Base-by-base conservation (phyloP, 2,329 filamentous ascomycete genomes). In the Phaeosphaeria sp. region DNA sequence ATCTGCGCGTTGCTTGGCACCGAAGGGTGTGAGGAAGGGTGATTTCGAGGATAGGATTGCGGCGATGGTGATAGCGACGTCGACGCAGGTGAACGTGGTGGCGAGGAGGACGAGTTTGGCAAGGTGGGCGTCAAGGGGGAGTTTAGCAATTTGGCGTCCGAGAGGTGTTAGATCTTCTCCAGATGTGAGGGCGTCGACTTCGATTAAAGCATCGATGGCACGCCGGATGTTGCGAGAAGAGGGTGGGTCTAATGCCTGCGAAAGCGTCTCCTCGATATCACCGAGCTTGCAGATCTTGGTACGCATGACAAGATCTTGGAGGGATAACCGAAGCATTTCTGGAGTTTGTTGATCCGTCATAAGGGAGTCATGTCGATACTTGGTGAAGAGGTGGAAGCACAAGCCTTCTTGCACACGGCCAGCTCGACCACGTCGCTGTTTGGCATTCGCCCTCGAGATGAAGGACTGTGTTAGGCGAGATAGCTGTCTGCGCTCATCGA, bases 201-300 rank as follows among this genome's bases (percentile, higher is more conserved):
- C 95, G 44, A 98, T 87, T 5, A 99, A 85, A 2, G 94, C 92
- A 74, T 98, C 94, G 53, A 99, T 90, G 1, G 95, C 94, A 36
- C 94, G 88, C 22, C 92, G 89, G 48, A 99, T 96, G 67, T 98
- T 99, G 79, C 94, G 96, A 0, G 91, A 84, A 0, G 91, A 93
- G 0, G 95, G 95, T 0, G 94, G 90, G 73, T 99, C 95, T 17
- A 99, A 83, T 3, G 95, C 95, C 75, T 93, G 88, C 21, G 90
- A 86, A 9, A 99, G 83, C 0, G 93, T 97, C 67, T 94, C 87
- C 74, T 98, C 94, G 53, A 98, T 96, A 42, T 92, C 90, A 11
- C 95, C 95, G 44, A 99, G 86, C 72, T 96, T 96, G 82, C 94
- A 99, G 46, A 97, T 97, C 79, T 99, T 99, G 64, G 98, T 93